These are phyloP conservation scores for Lithocarpus polystachyus DNA, from an alignment of 306 rosid species.

Conservation along the genomic window DNA sequence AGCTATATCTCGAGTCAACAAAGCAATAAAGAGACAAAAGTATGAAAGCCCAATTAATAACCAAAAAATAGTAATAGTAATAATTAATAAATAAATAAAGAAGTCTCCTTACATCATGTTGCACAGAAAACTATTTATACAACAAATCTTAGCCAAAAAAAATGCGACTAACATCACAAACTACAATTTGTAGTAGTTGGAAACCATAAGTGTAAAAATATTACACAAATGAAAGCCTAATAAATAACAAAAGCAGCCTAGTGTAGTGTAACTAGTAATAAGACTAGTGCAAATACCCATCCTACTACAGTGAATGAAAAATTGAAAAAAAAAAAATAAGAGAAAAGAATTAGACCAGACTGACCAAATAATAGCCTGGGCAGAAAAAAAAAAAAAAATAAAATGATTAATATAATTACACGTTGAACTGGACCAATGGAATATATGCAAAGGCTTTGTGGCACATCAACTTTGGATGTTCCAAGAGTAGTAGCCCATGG, in stretches of 20 bases:
- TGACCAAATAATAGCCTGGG: slow-evolving; percentile 56
- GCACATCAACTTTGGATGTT: too few species aligned
- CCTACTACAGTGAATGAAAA: not conserved
- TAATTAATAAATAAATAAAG: not conserved
- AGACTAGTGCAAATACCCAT: not conserved
- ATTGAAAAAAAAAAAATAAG: too few species aligned
- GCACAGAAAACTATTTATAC: not conserved
- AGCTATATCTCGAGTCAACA: too few species aligned
- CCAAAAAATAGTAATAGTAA: not conserved
- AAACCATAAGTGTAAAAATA: not conserved
- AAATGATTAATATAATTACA: not conserved
- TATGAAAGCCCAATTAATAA: too few species aligned
- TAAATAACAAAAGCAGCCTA: not conserved
- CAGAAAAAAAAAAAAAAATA: slow-evolving; percentile 6
- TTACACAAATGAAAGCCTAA: not conserved
- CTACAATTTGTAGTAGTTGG: too few species aligned
- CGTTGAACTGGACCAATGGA: slow-evolving; percentile 7
- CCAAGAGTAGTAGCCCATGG: too few species aligned
- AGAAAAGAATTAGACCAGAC: slow-evolving; percentile 48
- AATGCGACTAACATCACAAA: not conserved
- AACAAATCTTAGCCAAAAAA: not conserved
- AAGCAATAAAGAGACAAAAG: too few species aligned
- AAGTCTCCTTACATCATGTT: not conserved
- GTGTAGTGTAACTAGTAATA: not conserved
- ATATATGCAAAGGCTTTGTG: slow-evolving; percentile 58